These are phyloP conservation scores for Hypoxylon sp. DNA, from an alignment of 2,329 filamentous ascomycete genomes.

Conservation along the genomic window DNA sequence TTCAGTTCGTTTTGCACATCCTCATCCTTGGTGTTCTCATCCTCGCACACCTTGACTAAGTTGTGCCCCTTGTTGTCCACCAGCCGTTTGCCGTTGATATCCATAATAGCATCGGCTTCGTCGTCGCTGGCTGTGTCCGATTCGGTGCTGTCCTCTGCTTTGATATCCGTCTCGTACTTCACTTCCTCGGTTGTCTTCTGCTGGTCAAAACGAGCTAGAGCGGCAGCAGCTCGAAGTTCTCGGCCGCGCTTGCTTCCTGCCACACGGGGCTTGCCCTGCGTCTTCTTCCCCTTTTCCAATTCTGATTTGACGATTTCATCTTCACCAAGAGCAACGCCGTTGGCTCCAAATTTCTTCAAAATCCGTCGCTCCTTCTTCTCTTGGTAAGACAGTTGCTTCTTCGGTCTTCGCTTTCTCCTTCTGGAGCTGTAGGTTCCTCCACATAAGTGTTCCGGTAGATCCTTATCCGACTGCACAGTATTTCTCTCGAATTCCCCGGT, in stretches of 20 bases:
- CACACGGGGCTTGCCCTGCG: slow-evolving; percentile 73
- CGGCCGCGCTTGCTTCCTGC: slow-evolving; percentile 77
- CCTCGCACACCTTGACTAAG: slow-evolving; percentile 79
- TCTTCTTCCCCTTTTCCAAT: slow-evolving; percentile 71
- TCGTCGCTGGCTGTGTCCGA: slow-evolving; percentile 55
- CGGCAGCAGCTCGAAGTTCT: slow-evolving; percentile 79
- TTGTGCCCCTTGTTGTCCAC: slow-evolving; percentile 71
- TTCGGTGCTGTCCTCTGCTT: slow-evolving; percentile 47
- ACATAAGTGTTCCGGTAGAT: slow-evolving; percentile 76
- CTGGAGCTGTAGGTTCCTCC: slow-evolving; percentile 78
- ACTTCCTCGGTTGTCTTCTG: slow-evolving; percentile 59
- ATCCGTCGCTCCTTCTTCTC: slow-evolving; percentile 78
- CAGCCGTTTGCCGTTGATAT: slow-evolving; percentile 70
- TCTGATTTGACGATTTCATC: slow-evolving; percentile 72
- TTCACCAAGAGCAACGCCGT: slow-evolving; percentile 73
- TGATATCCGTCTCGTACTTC: slow-evolving; percentile 50
- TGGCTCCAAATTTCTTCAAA: slow-evolving; percentile 77
- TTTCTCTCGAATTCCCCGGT: slow-evolving; percentile 68
- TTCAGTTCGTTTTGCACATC: slow-evolving; percentile 69
- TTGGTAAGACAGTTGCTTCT: slow-evolving; percentile 68
- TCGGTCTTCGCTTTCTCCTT: slow-evolving; percentile 63
- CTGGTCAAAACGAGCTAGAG: slow-evolving; percentile 75
- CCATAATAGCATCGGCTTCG: slow-evolving; percentile 60
- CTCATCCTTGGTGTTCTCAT: slow-evolving; percentile 66
- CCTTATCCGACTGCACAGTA: slow-evolving; percentile 61